Base-by-base conservation (phyloP, 169 alveolate species). In the Plasmodium malariae region DNA sequence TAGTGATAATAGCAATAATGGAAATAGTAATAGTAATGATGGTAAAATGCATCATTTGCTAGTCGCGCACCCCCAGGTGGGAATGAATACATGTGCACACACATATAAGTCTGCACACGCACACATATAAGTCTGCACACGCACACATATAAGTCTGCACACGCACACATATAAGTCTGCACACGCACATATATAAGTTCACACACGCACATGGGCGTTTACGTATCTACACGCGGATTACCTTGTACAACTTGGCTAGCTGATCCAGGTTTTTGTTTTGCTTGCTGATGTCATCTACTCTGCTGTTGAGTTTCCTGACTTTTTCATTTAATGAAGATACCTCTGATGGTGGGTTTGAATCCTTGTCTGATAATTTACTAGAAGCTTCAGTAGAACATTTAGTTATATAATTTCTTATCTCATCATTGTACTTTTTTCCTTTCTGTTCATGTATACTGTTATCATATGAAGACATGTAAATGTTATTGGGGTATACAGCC, bases 221-320 rank as follows among this genome's bases (percentile, higher is more conserved):
- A 54, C 24, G 11, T 19, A 54, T 1, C n/a, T 2, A 9, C 19
- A 6, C 40, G 9, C 3, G 11, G n/a, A 9, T 7, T 30, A 78
- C 89, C 78, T 78, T 78, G 69, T 78, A 78, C 69, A 78, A 32
- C 24, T 69, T 48, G 14, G 69, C 48, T 43, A 78, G 48, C 7
- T 78, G 78, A 45, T 57, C 45, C 24, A 62, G 55, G 30, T 78
- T 32, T 26, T 37, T 62, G 21, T 78, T 78, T 30, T 62, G 68
- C 55, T 36, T 51, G 19, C 12, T 78, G 2, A 78, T 28, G 2
- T 48, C 28, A 19, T 54, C 32, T 28, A 62, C 32, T 11, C 55
- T 32, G 37, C 40, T 63, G 12, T 51, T 40, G 2, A 78, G 34
- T 21, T 40, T 62, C 63, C 55, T 69, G 0, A 78, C 63, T 19